Conservation (phyloP, 805 yeast species). For the Yamadazyma laniorum region DNA sequence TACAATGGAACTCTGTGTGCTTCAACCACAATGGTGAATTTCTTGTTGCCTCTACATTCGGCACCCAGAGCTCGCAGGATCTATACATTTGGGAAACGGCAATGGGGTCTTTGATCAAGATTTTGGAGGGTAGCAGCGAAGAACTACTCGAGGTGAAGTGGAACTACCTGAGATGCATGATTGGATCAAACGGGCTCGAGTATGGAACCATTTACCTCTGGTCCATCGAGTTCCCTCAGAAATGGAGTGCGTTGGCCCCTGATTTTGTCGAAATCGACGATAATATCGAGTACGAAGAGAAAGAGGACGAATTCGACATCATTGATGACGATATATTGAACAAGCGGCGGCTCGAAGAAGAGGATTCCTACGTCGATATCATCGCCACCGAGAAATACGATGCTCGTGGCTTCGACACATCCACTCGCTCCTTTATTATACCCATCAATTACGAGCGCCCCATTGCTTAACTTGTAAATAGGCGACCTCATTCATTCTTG, state of each 20-base stretch:
- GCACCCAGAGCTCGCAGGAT: constrained; percentile 72
- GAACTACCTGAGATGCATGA: constrained; percentile 71
- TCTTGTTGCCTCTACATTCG: constrained; percentile 84
- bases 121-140: constrained; percentile 86
- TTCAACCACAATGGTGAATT: constrained; percentile 78
- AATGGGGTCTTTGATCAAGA: constrained; percentile 84
- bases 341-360: constrained; percentile 62
- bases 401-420: constrained; percentile 67
- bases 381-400: constrained; percentile 59
- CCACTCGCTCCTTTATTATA: constrained; percentile 55
- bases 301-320: constrained; percentile 89
- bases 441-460: constrained; percentile 37
- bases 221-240: constrained; percentile 80
- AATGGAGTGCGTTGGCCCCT: constrained; percentile 96
- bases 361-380: constrained; percentile 62
- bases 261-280: constrained; percentile 94
- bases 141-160: constrained; percentile 85
- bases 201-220: constrained; percentile 79
- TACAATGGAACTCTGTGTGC: constrained; percentile 83
- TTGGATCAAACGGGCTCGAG: constrained; percentile 84
- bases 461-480: not conserved
- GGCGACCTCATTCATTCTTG: not conserved
- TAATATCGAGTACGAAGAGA: constrained; percentile 81
- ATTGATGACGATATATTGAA: constrained; percentile 64
- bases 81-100: constrained; percentile 90